Base-by-base conservation (phyloP, 2,329 filamentous ascomycete species). In the Delphinella strobiligena region DNA sequence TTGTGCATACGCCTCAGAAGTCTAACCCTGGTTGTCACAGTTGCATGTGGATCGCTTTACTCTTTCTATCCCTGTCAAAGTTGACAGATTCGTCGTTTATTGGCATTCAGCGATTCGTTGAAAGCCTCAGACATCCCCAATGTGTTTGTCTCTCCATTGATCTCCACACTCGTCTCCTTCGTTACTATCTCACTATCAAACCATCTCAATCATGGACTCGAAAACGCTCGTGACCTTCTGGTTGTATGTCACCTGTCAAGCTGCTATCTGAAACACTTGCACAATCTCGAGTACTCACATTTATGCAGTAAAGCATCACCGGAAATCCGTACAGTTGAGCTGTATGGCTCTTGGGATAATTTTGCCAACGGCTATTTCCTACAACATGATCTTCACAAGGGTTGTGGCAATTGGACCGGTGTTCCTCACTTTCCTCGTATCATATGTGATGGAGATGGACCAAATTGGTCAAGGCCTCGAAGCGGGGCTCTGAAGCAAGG, bases 311-410 rank as follows among this genome's bases (percentile, higher is more conserved):
- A 49, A 43, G 48, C 52, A 18, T 51, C 54, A 11, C 69, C 72
- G 47, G 69, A 73, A 37, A 71, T 78, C 46, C 69, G 71, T 47
- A 80, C 80, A 33, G 83, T 95, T 49, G 78, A 83, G 54, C 72
- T 95, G 34, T 71, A 91, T 51, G 89, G 89, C 46, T 94, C 87
- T 47, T 96, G 89, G 89, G 88, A 95, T 66, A 94, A 94, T 66
- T 95, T 95, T 63, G 69, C 72, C 45, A 77, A 73, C 54, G 68
- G 76, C 36, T 89, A 94, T 67, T 68, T 67, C 34, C 87, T 96
- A 78, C 77, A 89, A 58, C 75, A 78, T 51, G 89, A 96, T 62
- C 66, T 64, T 47, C 77, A 82, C 55, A 77, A 82, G 50, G 82
- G 84, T 49, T 70, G 69, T 42, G 77, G 78, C 46, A 77, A 85